Base-by-base conservation (phyloP, 2,329 filamentous ascomycete species). In the Pseudocercospora pini-densiflorae region DNA sequence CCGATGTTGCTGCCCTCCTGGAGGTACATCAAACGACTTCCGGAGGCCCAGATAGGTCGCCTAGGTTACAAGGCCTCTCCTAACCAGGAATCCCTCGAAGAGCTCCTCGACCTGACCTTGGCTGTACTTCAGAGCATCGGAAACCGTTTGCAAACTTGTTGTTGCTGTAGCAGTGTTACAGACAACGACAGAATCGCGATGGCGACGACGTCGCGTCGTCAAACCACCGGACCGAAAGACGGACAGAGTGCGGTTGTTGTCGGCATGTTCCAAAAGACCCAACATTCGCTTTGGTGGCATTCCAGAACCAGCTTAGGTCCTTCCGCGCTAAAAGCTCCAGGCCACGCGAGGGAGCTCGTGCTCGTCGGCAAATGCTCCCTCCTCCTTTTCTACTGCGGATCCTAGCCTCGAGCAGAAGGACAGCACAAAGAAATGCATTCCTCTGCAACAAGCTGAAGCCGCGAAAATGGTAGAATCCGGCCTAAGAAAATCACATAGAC, bases 301-400 rank as follows among this genome's bases (percentile, higher is more conserved):
- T 59, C 57, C 57, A 59, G 57, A 59, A 59, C 33, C 16, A 45
- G 57, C 33, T 31, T 47, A 59, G 57, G 40, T n/a, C 21, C 36
- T 47, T 24, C 47, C 7, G 51, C 51, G 40, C 40, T 43, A 43
- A 43, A 19, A 55, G 23, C 51, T 55, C 10, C 14, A 29, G 24
- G 24, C 23, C 51, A 54, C 49, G 51, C 21, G 51, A 49, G 51
- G 51, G 51, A 55, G 24, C 49, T 54, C 49, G 49, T 54, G 49
- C 49, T 45, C 40, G 19, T 59, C 55, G 55, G 55, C 40, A 59
- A 45, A 59, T 57, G 10, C 29, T 59, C 55, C 33, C 40, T 43
- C 57, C 21, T 24, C 40, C 19, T 24, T 27, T 45, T 47, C 36
- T 29, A 27, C 24, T 27, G 23, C 27, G 27, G n/a, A 45, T 47